phyloP scores from a whole-genome alignment of 1,139 yeast species.

The Debaryomycetaceae sp. region DNA sequence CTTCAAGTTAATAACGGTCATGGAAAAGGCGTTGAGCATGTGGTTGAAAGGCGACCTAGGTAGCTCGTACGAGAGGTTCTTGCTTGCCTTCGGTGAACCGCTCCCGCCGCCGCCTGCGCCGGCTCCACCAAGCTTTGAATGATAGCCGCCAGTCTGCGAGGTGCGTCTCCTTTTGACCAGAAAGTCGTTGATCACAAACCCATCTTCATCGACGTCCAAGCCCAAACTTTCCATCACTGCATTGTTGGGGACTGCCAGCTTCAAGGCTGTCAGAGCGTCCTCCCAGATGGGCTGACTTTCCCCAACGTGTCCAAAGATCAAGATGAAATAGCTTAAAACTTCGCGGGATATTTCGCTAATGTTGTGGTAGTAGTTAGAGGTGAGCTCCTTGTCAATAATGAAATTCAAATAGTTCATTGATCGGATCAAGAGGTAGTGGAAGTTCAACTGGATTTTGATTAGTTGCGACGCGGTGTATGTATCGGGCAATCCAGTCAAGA shows the following conservation, averaged over 20 bases:
- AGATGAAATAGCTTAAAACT: conserved; percentile 34
- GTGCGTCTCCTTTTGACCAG: conserved; percentile 35
- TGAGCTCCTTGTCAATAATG: conserved; percentile 42
- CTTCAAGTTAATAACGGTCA: conserved; percentile 43
- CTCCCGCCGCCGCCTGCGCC: conserved; percentile 3
- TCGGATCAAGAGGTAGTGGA: conserved; percentile 41
- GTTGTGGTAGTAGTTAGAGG: conserved; percentile 31
- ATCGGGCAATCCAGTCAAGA: conserved; percentile 36
- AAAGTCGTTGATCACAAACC: conserved; percentile 45
- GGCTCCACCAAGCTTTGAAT: conserved; percentile 1
- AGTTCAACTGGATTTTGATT: conserved; percentile 41
- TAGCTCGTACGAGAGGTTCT: conserved; percentile 16
- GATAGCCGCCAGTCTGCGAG: not conserved
- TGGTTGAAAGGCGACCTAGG: conserved; percentile 41
- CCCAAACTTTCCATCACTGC: conserved; percentile 30
- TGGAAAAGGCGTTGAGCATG: conserved; percentile 42
- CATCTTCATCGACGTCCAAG: conserved; percentile 41
- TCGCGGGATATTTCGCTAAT: conserved; percentile 37
- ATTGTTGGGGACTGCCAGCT: conserved; percentile 15
- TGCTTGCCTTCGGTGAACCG: not conserved
- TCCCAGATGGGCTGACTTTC: conserved; percentile 15
- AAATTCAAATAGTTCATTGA: conserved; percentile 45
- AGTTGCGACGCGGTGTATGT: conserved; percentile 37
- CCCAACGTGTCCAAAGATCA: conserved; percentile 35
- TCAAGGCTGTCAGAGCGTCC: conserved; percentile 7